These are phyloP conservation scores for Opeltia flavorubescens DNA, from an alignment of 495 filamentous ascomycete genomes.

Conservation along the genomic window DNA sequence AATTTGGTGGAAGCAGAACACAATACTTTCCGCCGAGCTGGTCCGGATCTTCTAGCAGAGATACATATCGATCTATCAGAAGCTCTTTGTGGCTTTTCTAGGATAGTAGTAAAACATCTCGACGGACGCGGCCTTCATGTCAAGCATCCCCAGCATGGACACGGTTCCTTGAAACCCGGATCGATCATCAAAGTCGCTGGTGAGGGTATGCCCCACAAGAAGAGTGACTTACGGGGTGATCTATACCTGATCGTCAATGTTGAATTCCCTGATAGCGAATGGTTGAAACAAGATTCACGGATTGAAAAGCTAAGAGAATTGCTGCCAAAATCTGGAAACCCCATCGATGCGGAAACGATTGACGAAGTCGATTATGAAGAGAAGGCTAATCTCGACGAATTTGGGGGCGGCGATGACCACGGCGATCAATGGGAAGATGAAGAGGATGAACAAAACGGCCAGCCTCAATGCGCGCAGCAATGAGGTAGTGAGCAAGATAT, in stretches of 20 bases:
- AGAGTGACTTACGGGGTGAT: slow-evolving; percentile 68
- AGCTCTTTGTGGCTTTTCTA: slow-evolving; percentile 75
- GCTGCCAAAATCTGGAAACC: slow-evolving; percentile 47
- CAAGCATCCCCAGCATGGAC: slow-evolving; percentile 49
- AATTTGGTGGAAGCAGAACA: slow-evolving; percentile 70
- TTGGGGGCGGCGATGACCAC: slow-evolving; percentile 58
- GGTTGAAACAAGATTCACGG: slow-evolving; percentile 54
- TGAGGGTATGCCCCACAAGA: slow-evolving; percentile 91
- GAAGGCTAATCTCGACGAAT: slow-evolving; percentile 68
- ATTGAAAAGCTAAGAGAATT: slow-evolving; percentile 56
- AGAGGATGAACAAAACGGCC: slow-evolving; percentile 33
- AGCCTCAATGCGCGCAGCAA: slow-evolving; percentile 74
- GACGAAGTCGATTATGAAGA: slow-evolving; percentile 80
- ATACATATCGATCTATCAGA: slow-evolving; percentile 72
- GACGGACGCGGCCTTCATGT: slow-evolving; percentile 85
- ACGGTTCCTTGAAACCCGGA: slow-evolving; percentile 62
- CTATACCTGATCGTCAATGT: slow-evolving; percentile 77
- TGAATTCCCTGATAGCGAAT: slow-evolving; percentile 76
- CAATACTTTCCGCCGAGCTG: slow-evolving; percentile 62
- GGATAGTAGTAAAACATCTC: slow-evolving; percentile 82
- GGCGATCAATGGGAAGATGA: slow-evolving; percentile 74
- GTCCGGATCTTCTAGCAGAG: slow-evolving; percentile 67
- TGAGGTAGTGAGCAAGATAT: slow-evolving; percentile 23
- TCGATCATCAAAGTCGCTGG: slow-evolving; percentile 72
- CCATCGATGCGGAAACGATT: slow-evolving; percentile 53